These are phyloP conservation scores for Didymella arachidicola DNA, from an alignment of 2,329 filamentous ascomycete species.

Conservation along the genomic window DNA sequence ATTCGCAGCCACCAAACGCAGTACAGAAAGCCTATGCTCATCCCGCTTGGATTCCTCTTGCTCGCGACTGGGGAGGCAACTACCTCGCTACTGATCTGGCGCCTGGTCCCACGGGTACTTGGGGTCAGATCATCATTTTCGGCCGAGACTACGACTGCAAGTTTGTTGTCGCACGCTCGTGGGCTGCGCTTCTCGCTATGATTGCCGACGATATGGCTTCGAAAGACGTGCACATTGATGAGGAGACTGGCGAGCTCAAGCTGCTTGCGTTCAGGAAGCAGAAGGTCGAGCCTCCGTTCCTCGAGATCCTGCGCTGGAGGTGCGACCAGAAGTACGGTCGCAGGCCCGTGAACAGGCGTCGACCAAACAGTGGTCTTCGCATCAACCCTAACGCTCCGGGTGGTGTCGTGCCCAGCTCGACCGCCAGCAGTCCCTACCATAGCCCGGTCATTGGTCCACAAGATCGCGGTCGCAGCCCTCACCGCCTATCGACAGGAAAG, in stretches of 20 bases:
- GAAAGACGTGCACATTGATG: slow-evolving; percentile 90
- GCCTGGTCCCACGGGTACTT: slow-evolving; percentile 86
- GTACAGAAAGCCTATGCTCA: slow-evolving; percentile 95
- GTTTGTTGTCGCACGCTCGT: slow-evolving; percentile 93
- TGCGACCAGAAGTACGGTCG: slow-evolving; percentile 92
- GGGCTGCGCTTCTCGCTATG: slow-evolving; percentile 83
- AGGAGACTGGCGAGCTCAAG: slow-evolving; percentile 90
- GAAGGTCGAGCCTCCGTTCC: slow-evolving; percentile 89
- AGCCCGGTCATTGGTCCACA: slow-evolving; percentile 66
- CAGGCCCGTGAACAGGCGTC: slow-evolving; percentile 55
- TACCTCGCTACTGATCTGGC: slow-evolving; percentile 93
- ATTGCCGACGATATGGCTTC: slow-evolving; percentile 93
- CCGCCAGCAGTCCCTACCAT: slow-evolving; percentile 67
- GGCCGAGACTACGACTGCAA: slow-evolving; percentile 98
- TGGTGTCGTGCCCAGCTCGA: slow-evolving; percentile 55
- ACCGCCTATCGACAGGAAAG: slow-evolving; percentile 69
- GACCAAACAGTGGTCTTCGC: slow-evolving; percentile 57
- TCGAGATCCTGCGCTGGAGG: slow-evolving; percentile 94
- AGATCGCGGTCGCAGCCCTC: slow-evolving; percentile 73
- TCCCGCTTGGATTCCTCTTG: slow-evolving; percentile 92
- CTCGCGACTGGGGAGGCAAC: slow-evolving; percentile 98
- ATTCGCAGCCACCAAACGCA: slow-evolving; percentile 83
- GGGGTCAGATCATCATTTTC: slow-evolving; percentile 97
- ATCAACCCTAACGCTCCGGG: slow-evolving; percentile 61
- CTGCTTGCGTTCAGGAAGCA: slow-evolving; percentile 82